Percentiles rank a stretch among this genome's conserved stretches.
These are phyloP conservation scores for Diplodia mutila DNA, from an alignment of 2,329 filamentous ascomycete genomes.

Conservation along the genomic window DNA sequence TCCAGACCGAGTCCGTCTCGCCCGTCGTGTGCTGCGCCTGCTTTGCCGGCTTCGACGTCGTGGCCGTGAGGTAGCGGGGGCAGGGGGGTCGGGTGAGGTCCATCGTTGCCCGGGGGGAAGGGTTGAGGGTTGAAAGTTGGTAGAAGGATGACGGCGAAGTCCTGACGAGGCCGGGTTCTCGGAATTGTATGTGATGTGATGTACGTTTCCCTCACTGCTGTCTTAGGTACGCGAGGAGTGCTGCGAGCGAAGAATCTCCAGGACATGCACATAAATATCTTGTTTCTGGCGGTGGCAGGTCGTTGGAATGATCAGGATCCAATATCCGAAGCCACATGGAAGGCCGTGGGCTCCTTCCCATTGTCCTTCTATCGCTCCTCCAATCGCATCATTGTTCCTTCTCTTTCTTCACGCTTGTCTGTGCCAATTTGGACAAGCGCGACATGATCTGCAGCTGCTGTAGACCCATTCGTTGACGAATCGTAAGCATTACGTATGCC, in stretches of 20 bases:
- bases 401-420: background rate
- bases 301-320: background rate
- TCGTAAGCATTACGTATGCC: slow-evolving; percentile 6
- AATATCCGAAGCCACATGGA: background rate
- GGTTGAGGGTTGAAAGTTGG: background rate
- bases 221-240: background rate
- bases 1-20: slow-evolving; percentile 57
- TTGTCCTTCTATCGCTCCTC: background rate
- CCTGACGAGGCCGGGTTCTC: background rate
- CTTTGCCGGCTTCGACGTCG: background rate
- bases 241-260: background rate
- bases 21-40: slow-evolving; percentile 52
- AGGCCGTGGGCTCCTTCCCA: background rate
- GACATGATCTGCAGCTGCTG: background rate
- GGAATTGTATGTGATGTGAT: background rate
- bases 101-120: background rate
- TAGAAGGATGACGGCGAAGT: background rate
- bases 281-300: background rate
- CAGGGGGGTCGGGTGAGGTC: background rate
- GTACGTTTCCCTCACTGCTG: background rate
- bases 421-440: background rate
- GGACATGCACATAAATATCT: background rate
- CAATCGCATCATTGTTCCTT: background rate
- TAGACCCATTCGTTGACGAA: background rate
- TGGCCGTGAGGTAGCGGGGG: background rate